These are phyloP conservation scores for Russula earlei DNA, from an alignment of 768 basidiomycete genomes.

Conservation along the genomic window DNA sequence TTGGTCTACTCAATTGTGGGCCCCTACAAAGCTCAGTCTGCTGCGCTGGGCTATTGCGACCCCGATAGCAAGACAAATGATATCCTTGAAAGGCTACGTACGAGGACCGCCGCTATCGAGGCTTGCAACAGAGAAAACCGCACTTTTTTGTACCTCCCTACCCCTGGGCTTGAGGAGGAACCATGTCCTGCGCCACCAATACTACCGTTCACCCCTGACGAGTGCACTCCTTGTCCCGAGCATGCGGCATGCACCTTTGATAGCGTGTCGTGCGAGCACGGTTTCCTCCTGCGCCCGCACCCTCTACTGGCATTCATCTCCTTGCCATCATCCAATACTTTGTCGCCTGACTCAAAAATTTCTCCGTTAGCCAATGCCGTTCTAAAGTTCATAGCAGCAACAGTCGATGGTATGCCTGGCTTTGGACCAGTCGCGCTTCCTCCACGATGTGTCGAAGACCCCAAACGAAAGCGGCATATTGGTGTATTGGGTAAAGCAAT, in stretches of 20 bases:
- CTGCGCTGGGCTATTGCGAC: slow-evolving; percentile 70
- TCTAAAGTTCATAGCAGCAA: slow-evolving; percentile 16
- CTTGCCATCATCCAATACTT: slow-evolving; percentile 36
- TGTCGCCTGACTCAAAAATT: slow-evolving; percentile 22
- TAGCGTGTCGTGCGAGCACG: slow-evolving; percentile 54
- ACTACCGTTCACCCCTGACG: slow-evolving; percentile 46
- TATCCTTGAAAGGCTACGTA: slow-evolving; percentile 40
- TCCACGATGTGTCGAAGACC: slow-evolving; percentile 70
- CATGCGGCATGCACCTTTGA: slow-evolving; percentile 53
- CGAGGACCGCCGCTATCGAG: slow-evolving; percentile 37
- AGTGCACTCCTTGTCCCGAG: slow-evolving; percentile 56
- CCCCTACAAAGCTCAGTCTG: slow-evolving; percentile 58
- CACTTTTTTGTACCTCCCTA: slow-evolving; percentile 33
- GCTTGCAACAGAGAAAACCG: slow-evolving; percentile 49
- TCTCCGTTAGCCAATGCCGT: slow-evolving; percentile 31
- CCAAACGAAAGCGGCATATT: slow-evolving; percentile 61
- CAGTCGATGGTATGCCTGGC: slow-evolving; percentile 60
- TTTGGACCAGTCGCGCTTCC: slow-evolving; percentile 71
- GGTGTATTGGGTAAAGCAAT: slow-evolving; percentile 67
- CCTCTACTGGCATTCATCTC: slow-evolving; percentile 28
- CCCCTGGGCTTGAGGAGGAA: slow-evolving; percentile 13
- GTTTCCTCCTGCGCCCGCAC: slow-evolving; percentile 58
- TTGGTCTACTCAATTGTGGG: slow-evolving; percentile 23
- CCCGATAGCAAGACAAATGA: slow-evolving; percentile 50
- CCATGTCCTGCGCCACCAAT: slow-evolving; percentile 46